phyloP scores from a whole-genome alignment of 2,329 filamentous ascomycete species.

The Sporothrix protearum region DNA sequence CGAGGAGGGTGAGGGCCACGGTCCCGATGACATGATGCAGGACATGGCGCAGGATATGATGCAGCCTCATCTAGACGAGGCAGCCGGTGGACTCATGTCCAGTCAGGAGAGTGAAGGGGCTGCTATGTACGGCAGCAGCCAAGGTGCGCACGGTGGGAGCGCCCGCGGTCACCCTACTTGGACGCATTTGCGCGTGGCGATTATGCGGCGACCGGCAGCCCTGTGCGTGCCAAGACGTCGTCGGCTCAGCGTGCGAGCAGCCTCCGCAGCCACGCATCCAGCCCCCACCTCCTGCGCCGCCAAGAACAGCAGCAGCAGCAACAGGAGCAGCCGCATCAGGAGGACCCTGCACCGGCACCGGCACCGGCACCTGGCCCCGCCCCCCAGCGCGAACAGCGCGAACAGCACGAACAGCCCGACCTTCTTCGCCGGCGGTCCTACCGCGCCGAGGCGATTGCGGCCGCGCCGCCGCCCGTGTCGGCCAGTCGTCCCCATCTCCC shows the following conservation, averaged over 20 bases:
- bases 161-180: conserved; percentile 43
- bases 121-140: conserved; percentile 29
- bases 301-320: not conserved
- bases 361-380: not conserved
- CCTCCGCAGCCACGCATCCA: conserved; percentile 38
- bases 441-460: not conserved
- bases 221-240: conserved; percentile 49
- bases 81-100: conserved; percentile 40
- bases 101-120: conserved; percentile 42
- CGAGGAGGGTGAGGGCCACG: conserved; percentile 52
- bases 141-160: conserved; percentile 38
- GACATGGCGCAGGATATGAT: too few species aligned
- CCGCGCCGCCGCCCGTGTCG: conserved; percentile 50
- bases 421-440: conserved; percentile 11
- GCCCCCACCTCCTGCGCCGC: not conserved
- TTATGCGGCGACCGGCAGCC: conserved; percentile 56
- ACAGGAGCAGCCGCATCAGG: not conserved
- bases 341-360: not conserved
- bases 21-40: conserved; percentile 28
- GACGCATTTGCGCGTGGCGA: conserved; percentile 42
- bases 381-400: not conserved
- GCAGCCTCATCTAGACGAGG: conserved; percentile 37
- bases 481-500: conserved; percentile 49
- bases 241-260: conserved; percentile 28
- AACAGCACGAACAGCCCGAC: not conserved